A percentile compares a stretch with the other conserved stretches of the same genome.
Conservation (phyloP, 2,329 filamentous ascomycete genomes). For the Neofusicoccum laricinum region DNA sequence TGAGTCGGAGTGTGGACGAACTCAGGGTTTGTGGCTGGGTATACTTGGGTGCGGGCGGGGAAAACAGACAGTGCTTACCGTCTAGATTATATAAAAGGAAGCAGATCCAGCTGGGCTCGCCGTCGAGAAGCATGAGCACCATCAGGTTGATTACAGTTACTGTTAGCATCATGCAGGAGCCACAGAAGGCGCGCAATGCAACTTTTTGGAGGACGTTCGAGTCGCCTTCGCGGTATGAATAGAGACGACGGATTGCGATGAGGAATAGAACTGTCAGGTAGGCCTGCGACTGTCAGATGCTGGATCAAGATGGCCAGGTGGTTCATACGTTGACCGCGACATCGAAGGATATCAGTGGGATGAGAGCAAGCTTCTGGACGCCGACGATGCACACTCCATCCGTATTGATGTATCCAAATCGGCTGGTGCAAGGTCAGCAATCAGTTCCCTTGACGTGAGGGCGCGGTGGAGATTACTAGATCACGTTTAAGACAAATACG, state of each 20-base stretch:
- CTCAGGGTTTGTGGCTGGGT: too few species aligned
- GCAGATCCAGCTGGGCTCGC: conserved; percentile 1
- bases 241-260: conserved; percentile 49
- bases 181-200: background rate
- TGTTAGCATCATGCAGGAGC: background rate
- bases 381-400: conserved; percentile 55
- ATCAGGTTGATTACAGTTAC: background rate
- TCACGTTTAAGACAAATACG: background rate
- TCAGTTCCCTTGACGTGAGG: too few species aligned
- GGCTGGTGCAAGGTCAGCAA: background rate
- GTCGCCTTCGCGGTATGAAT: background rate
- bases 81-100: background rate
- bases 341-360: conserved; percentile 61
- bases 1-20: too few species aligned
- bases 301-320: background rate
- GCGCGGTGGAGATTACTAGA: background rate
- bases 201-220: background rate
- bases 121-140: background rate
- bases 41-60: too few species aligned
- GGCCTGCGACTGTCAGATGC: conserved; percentile 25
- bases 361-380: conserved; percentile 56
- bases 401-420: background rate
- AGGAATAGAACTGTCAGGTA: conserved; percentile 63
- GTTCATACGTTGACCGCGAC: conserved; percentile 52
- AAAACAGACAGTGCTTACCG: too few species aligned